Percentiles rank a stretch among this genome's conserved stretches.
These are phyloP conservation scores for Lentinus polychrous DNA, from an alignment of 1,284 basidiomycete species.

Conservation along the genomic window DNA sequence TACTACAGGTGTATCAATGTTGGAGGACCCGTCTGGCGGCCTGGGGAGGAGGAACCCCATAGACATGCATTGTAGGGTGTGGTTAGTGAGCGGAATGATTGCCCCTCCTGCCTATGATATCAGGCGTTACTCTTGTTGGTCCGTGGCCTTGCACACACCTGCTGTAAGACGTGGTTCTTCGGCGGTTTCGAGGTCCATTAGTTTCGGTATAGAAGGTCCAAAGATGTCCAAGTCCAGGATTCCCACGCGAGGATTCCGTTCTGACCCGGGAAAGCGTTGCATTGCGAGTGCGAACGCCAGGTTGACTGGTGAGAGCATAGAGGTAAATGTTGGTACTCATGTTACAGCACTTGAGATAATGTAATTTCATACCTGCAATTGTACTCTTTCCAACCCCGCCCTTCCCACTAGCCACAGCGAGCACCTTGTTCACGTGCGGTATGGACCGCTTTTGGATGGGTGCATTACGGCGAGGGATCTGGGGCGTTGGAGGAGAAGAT, in stretches of 20 bases:
- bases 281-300: constrained; percentile 72
- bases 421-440: constrained; percentile 63
- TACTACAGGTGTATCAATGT: constrained; percentile 74
- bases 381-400: constrained; percentile 98
- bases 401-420: constrained; percentile 92
- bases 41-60: constrained; percentile 84
- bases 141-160: constrained; percentile 35
- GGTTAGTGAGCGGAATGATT: constrained; percentile 81
- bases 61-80: constrained; percentile 93
- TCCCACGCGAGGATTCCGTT: constrained; percentile 58
- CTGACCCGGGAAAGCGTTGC: constrained; percentile 22
- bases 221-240: constrained; percentile 95
- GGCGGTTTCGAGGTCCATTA: constrained; percentile 84
- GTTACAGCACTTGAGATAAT: constrained; percentile 2
- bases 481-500: constrained; percentile 33
- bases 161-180: constrained; percentile 78
- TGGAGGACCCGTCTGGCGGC: constrained; percentile 32
- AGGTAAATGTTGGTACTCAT: neutral
- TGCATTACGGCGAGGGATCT: constrained; percentile 55
- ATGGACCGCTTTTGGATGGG: constrained; percentile 51
- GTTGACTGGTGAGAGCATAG: constrained; percentile 50
- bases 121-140: constrained; percentile 4
- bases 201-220: constrained; percentile 91
- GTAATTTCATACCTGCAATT: constrained; percentile 68
- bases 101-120: constrained; percentile 51